Percentiles rank a stretch among this genome's conserved stretches.
Conservation (phyloP, 2,329 filamentous ascomycete genomes). For the Colletotrichum lentis region DNA sequence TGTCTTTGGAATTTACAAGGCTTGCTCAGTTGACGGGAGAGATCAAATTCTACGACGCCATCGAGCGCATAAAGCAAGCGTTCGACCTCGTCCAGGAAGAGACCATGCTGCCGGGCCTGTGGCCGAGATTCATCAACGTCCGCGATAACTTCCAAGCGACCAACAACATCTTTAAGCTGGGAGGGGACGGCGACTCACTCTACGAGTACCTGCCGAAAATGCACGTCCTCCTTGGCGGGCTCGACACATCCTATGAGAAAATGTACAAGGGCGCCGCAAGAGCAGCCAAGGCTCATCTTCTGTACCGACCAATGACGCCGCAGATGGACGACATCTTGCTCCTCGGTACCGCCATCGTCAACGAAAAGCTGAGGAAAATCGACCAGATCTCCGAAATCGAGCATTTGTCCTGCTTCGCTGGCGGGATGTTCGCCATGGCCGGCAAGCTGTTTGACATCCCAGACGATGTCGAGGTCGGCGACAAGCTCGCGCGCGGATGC, state of each 20-base stretch:
- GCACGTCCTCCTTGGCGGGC: constrained; percentile 66
- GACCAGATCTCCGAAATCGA: constrained; percentile 48
- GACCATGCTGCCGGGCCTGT: constrained; percentile 75
- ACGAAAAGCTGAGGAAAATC: constrained; percentile 36
- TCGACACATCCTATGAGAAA: constrained; percentile 60
- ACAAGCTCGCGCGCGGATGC: constrained; percentile 59
- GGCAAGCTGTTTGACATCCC: constrained; percentile 53
- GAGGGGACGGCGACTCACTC: constrained; percentile 53
- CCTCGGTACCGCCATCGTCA: constrained; percentile 51
- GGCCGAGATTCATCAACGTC: constrained; percentile 72
- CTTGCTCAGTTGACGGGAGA: constrained; percentile 77
- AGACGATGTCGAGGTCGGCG: constrained; percentile 54
- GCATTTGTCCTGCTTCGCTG: constrained; percentile 61
- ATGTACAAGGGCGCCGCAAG: constrained; percentile 66
- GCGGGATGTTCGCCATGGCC: constrained; percentile 60
- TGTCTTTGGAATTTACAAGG: constrained; percentile 77
- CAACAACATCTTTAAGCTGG: constrained; percentile 48
- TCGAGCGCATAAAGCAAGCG: constrained; percentile 72
- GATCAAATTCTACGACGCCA: constrained; percentile 76
- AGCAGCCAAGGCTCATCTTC: constrained; percentile 63
- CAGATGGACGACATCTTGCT: constrained; percentile 63
- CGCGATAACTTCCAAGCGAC: constrained; percentile 55
- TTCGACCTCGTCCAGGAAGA: constrained; percentile 71
- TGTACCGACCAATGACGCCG: constrained; percentile 70
- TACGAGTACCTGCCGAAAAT: constrained; percentile 55